Evolutionary conservation across 2,329 filamentous ascomycete genomes (phyloP).

Genomic region (Nemania sp.): DNA sequence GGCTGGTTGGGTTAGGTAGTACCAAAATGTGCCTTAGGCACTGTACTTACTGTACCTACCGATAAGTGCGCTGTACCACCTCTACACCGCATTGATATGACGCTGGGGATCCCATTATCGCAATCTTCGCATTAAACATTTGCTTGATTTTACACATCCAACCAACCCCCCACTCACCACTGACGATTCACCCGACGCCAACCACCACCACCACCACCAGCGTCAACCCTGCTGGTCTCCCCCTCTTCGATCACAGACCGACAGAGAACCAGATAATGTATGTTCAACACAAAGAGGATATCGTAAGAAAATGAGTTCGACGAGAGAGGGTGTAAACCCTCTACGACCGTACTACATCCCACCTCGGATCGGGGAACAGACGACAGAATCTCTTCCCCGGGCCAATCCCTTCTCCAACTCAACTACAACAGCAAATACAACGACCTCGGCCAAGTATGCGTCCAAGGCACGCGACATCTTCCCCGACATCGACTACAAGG

Average conservation of each 20-base stretch:
- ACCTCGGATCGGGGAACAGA: slow-evolving; percentile 72
- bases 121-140: not conserved
- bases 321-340: slow-evolving; percentile 67
- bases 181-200: not conserved
- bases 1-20: too few species aligned
- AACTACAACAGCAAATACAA: slow-evolving; percentile 54
- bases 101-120: slow-evolving; percentile 8
- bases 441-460: slow-evolving; percentile 56
- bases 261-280: slow-evolving; percentile 32
- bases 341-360: slow-evolving; percentile 72
- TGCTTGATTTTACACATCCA: not conserved
- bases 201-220: not conserved
- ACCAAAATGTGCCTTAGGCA: too few species aligned
- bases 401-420: slow-evolving; percentile 61
- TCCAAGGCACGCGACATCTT: slow-evolving; percentile 85
- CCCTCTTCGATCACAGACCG: not conserved
- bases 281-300: slow-evolving; percentile 1
- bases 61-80: not conserved
- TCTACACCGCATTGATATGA: slow-evolving; percentile 26
- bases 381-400: slow-evolving; percentile 54
- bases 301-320: slow-evolving; percentile 45
- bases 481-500: slow-evolving; percentile 90
- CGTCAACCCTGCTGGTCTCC: not conserved
- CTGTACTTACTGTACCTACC: slow-evolving; percentile 1
- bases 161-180: not conserved